Conservation (phyloP, 129 eudicot species). For the Flaveria trinervia region DNA sequence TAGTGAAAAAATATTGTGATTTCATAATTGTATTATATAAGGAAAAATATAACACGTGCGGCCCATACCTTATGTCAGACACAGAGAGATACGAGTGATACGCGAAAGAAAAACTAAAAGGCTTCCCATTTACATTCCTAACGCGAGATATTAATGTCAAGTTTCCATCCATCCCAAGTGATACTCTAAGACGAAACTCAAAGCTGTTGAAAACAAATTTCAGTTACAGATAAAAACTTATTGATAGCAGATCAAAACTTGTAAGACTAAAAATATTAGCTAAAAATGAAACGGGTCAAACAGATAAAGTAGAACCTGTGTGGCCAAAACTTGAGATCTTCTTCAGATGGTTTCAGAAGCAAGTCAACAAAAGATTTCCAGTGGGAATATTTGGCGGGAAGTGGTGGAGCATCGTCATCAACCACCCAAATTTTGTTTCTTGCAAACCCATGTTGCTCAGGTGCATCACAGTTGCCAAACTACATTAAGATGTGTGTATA, state of each 20-base stretch:
- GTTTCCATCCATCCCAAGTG: slow-evolving; percentile 73
- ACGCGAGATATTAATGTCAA: slow-evolving; percentile 78
- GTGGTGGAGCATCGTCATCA: slow-evolving; percentile 76
- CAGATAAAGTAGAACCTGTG: slow-evolving; percentile 54
- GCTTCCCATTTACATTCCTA: slow-evolving; percentile 80
- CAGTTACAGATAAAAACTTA: neutral
- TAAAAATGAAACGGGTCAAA: slow-evolving; percentile 11
- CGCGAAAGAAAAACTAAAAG: slow-evolving; percentile 86
- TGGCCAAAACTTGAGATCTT: slow-evolving; percentile 85
- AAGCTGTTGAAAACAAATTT: slow-evolving; percentile 47
- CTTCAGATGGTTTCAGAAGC: slow-evolving; percentile 81
- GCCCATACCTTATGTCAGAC: slow-evolving; percentile 83
- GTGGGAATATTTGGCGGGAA: slow-evolving; percentile 53
- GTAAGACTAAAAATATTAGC: neutral
- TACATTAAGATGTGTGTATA: slow-evolving; percentile 24
- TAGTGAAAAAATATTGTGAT: neutral
- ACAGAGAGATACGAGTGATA: slow-evolving; percentile 85
- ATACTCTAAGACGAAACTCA: slow-evolving; percentile 86
- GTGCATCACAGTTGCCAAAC: slow-evolving; percentile 80
- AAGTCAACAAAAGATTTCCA: slow-evolving; percentile 78
- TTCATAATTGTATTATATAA: neutral
- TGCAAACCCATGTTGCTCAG: slow-evolving; percentile 86
- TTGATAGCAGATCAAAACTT: neutral
- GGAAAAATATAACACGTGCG: neutral
- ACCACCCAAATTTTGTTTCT: slow-evolving; percentile 76